Base-by-base conservation (phyloP, 352 stramenopile species). In the Globisporangium spinosum region DNA sequence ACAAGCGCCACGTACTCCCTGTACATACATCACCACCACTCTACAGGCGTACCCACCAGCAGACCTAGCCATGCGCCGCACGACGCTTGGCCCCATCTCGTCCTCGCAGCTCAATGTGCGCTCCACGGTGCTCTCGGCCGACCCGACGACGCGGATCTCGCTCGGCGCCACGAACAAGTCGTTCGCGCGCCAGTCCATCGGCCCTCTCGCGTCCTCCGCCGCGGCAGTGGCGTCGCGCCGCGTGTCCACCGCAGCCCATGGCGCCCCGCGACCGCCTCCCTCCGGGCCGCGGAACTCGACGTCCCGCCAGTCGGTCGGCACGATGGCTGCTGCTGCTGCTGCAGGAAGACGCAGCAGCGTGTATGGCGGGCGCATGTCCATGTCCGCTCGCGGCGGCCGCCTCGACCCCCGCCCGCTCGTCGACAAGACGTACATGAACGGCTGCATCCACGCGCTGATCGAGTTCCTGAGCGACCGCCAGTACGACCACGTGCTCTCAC, bases 391-490 rank as follows among this genome's bases (percentile, higher is more conserved):
- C 34, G 67, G 77, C 12, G 73, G 80, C 32, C 80, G 78, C 23
- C 64, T 86, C 4, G 94, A 98, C 68, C 91, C 92, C 29, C 83
- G 94, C 2, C 93, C 91, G 23, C 68, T 97, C 12, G 75, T 64
- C 15, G 97, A 99, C 72, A 98, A 97, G 66, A 80, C 73, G 27
- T 99, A 96, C 80, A 89, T 99, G 58, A 89, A 89, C 65, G 80
- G 78, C 23, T 98, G 84, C 73, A 97, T 99, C 65, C 87, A 92
- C 22, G 86, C 82, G 54, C 89, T 99, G 55, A 85, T 99, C 38
- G 85, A 95, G 64, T 99, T 97, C 71, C 87, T 99, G 29, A 79
- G 76, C 55, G 81, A 94, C 7, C 88, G 87, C 58, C 83, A 91
- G 49, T 99, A 98, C 78, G 89, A 98, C 74, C 82, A 98, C 68